A percentile compares a stretch with the other conserved stretches of the same genome.
phyloP scores from a whole-genome alignment of 345 rosid species.

The Gynandropsis gynandra region DNA sequence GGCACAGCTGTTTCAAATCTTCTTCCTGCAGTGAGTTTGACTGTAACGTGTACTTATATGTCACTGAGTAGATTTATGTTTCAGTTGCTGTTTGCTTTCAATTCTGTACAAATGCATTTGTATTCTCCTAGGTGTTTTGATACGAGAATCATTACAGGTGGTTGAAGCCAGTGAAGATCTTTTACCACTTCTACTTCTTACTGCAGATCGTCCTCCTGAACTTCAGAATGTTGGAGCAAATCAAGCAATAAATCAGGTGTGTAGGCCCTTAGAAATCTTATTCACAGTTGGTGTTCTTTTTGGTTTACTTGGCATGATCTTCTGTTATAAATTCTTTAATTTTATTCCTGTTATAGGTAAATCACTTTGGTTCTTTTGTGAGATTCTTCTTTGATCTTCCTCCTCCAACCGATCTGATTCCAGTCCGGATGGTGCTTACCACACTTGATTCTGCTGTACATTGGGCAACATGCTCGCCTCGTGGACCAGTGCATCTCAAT shows the following conservation, averaged over 20 bases:
- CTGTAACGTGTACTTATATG: constrained; percentile 13
- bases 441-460: constrained; percentile 83
- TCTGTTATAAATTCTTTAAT: not conserved
- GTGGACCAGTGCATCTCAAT: constrained; percentile 93
- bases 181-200: constrained; percentile 73
- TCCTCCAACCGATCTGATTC: constrained; percentile 62
- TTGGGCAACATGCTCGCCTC: constrained; percentile 58
- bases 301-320: constrained; percentile 10
- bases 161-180: constrained; percentile 98
- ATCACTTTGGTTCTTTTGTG: constrained; percentile 86
- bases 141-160: constrained; percentile 44
- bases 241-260: constrained; percentile 90
- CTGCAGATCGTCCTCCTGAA: constrained; percentile 98
- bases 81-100: constrained; percentile 8
- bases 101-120: constrained; percentile 8
- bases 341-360: constrained; percentile 43
- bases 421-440: constrained; percentile 84
- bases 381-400: constrained; percentile 91
- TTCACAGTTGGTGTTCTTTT: not conserved
- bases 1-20: constrained; percentile 99
- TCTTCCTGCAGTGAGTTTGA: constrained; percentile 86
- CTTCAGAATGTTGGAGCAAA: constrained; percentile 89
- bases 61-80: constrained; percentile 8
- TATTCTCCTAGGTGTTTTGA: constrained; percentile 5
- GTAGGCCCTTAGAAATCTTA: constrained; percentile 13